Base-by-base conservation (phyloP, 202 grass and related monocot species). In the Dendrocalamus latiflorus region DNA sequence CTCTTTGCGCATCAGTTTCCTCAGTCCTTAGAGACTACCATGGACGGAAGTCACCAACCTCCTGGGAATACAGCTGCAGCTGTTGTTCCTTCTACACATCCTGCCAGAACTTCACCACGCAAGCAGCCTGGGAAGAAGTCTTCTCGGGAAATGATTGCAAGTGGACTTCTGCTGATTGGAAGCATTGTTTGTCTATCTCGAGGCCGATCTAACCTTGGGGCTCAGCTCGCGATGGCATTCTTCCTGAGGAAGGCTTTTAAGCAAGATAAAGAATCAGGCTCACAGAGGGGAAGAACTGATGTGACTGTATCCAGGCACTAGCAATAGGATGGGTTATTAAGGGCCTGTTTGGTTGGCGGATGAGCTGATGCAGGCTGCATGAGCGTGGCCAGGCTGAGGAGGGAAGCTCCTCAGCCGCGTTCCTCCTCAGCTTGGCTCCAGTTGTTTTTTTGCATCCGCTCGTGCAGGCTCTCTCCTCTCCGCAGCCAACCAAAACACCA, bases 131-230 rank as follows among this genome's bases (percentile, higher is more conserved):
- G 6, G n/a, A 91, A 76, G 75, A 86, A 85, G 80, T 79, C 89
- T 36, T 74, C 86, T 57, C 25, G 69, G 49, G 87, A 93, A 83
- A 90, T 80, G 33, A 88, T 96, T 62, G 77, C 83, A 10, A 91
- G 92, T 25, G 96, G 93, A 49, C 63, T 96, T 53, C 20, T 99
- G 60, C 79, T 99, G 51, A 76, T 87, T 47, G 96, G 96, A 56
- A 87, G 89, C 66, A 89, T 99, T 11, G 78, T 91, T 71, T 99
- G 91, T 47, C 75, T 99, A 39, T 94, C 96, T 5, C 87, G 87
- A 68, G 91, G 90, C 22, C 65, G 86, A 7, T 84, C 89, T 20
- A 83, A 87, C 44, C 77, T 92, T 50, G 93, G 89, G 51, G 85
- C 89, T 38, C 93, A 95, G 48, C 69, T 96, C 6, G 89, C 91